Conservation (phyloP, 306 rosid species). For the Lathyrus oleraceus region DNA sequence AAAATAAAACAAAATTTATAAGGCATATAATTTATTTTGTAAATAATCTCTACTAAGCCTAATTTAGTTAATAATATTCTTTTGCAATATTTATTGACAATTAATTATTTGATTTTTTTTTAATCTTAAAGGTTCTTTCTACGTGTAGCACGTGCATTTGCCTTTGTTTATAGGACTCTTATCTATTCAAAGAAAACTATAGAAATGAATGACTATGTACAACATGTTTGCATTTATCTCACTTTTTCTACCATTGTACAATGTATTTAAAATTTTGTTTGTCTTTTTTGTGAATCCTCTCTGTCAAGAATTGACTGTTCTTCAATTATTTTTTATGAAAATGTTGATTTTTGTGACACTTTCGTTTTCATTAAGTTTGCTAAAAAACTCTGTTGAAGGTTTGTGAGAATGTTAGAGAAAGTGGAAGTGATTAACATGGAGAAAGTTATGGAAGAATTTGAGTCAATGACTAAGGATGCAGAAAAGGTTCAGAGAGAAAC, state of each 20-base stretch:
- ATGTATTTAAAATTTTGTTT: constrained; percentile 3
- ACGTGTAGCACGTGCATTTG: constrained; percentile 10
- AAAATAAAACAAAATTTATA: not conserved
- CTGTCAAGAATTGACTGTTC: constrained; percentile 3
- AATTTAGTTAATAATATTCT: constrained; percentile 8
- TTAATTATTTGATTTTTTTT: not conserved
- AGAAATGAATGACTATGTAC: not conserved
- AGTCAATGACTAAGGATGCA: constrained; percentile 65
- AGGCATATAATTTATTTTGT: not conserved
- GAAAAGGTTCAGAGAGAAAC: constrained; percentile 74
- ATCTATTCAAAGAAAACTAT: not conserved
- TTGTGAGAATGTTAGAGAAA: constrained; percentile 69
- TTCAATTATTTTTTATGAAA: not conserved
- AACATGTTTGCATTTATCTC: not conserved
- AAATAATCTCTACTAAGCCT: not conserved
- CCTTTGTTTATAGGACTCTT: not conserved
- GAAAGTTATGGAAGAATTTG: constrained; percentile 69
- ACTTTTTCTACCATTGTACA: not conserved
- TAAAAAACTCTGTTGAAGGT: not conserved
- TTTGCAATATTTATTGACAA: too few species aligned
- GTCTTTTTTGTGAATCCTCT: constrained; percentile 30
- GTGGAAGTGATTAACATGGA: constrained; percentile 67
- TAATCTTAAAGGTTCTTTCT: constrained; percentile 6
- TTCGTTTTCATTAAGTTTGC: not conserved
- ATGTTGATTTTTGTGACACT: not conserved